Conservation (phyloP, 2,329 filamentous ascomycete species). For the Ophiosphaerella herpotricha region DNA sequence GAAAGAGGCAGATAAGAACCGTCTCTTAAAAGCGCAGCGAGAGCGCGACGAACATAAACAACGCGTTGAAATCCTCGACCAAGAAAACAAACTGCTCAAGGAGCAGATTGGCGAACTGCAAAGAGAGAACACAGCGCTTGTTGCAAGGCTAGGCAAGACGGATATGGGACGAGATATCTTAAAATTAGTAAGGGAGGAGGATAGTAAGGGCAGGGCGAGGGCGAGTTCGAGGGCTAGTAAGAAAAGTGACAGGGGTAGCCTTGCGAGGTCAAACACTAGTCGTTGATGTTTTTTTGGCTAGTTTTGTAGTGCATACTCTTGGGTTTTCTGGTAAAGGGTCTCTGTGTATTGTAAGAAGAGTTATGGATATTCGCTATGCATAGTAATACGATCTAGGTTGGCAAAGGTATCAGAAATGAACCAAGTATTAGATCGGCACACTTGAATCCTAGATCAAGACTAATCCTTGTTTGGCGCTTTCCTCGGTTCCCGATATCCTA, state of each 20-base stretch:
- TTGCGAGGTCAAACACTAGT: constrained; percentile 16
- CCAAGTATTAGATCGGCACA: too few species aligned
- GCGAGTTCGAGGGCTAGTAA: constrained; percentile 31
- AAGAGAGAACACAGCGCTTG: constrained; percentile 61
- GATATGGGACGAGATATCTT: constrained; percentile 42
- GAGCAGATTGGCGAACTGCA: constrained; percentile 61
- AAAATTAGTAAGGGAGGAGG: constrained; percentile 36
- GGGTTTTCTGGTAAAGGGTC: neutral
- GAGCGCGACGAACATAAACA: constrained; percentile 54
- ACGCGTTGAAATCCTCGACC: constrained; percentile 52
- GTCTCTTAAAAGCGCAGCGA: constrained; percentile 52
- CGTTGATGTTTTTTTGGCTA: neutral
- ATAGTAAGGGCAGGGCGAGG: constrained; percentile 23
- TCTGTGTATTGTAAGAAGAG: too few species aligned
- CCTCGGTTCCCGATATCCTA: too few species aligned
- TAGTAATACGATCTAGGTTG: too few species aligned
- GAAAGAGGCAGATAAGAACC: constrained; percentile 62
- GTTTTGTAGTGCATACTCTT: neutral
- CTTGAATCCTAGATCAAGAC: too few species aligned
- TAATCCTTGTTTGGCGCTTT: too few species aligned
- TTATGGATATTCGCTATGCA: too few species aligned
- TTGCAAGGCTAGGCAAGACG: constrained; percentile 49
- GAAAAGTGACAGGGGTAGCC: constrained; percentile 9
- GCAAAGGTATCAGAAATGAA: too few species aligned
- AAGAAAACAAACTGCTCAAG: constrained; percentile 57